Evolutionary conservation across 2,329 filamentous ascomycete genomes (phyloP).

Genomic region (Trichoderma koningiopsis): DNA sequence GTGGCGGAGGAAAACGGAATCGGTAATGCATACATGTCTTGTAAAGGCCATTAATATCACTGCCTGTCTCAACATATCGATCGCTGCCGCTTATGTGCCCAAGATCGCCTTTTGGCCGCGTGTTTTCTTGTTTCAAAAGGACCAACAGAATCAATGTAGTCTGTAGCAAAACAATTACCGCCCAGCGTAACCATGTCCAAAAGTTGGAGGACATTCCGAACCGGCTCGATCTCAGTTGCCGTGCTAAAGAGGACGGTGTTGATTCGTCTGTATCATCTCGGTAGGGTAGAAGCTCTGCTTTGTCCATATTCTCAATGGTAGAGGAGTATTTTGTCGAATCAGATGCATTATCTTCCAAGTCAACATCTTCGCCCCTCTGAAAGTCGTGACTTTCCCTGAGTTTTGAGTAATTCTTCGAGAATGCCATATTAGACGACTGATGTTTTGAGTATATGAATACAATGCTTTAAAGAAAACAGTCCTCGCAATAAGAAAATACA

Average conservation of each 20-base stretch:
- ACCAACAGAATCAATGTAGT: background rate
- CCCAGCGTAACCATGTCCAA: constrained; percentile 4
- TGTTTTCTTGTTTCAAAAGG: background rate
- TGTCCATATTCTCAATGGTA: background rate
- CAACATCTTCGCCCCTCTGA: background rate
- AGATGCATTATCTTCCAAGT: background rate
- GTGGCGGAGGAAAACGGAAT: no score
- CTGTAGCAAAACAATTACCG: background rate
- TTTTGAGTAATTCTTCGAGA: background rate
- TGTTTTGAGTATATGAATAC: background rate
- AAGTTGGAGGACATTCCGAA: background rate
- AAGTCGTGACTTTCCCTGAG: background rate
- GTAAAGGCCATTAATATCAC: constrained; percentile 7
- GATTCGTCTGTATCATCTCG: background rate
- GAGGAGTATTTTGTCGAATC: background rate
- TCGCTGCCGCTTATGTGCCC: background rate
- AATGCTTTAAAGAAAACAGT: background rate
- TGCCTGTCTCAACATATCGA: background rate
- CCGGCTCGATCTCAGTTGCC: no score
- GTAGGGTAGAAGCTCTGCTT: background rate
- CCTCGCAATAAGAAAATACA: background rate
- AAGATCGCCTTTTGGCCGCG: background rate
- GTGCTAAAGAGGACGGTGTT: background rate
- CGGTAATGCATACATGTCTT: background rate
- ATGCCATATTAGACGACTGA: background rate